Conservation (phyloP, 2,329 filamentous ascomycete genomes). For the Hypocrella siamensis region DNA sequence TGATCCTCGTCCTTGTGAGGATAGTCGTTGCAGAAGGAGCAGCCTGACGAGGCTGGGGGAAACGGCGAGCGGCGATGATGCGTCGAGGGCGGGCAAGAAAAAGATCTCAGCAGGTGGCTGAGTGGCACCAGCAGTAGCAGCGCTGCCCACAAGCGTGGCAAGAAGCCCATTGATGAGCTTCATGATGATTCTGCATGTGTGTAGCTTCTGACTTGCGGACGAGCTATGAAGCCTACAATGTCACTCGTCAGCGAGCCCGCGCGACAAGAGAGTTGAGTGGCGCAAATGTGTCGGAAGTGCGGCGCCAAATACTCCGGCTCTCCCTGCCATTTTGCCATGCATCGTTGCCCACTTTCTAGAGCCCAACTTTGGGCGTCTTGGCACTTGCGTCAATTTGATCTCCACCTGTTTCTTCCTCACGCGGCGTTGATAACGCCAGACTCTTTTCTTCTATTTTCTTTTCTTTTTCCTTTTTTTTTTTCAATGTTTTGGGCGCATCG, state of each 20-base stretch:
- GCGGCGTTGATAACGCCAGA: no score
- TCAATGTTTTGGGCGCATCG: no score
- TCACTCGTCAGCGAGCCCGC: constrained; percentile 17
- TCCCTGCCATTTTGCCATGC: neutral
- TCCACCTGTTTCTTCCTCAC: no score
- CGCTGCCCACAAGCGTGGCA: constrained; percentile 21
- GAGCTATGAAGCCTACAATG: constrained; percentile 10
- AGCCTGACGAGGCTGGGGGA: constrained; percentile 39
- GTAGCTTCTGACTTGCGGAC: constrained; percentile 16
- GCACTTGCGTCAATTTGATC: no score
- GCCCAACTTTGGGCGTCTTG: no score
- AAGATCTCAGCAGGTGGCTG: constrained; percentile 34
- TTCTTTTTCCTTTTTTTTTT: no score
- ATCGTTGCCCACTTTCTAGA: neutral
- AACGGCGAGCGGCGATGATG: constrained; percentile 23
- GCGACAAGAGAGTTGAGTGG: neutral
- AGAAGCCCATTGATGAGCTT: constrained; percentile 25
- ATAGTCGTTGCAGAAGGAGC: constrained; percentile 42
- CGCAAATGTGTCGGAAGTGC: constrained; percentile 3
- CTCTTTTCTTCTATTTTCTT: no score
- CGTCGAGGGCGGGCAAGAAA: constrained; percentile 24
- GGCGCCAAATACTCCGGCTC: constrained; percentile 5
- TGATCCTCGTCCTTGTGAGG: constrained; percentile 28
- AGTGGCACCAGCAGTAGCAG: constrained; percentile 15
- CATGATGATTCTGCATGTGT: constrained; percentile 20